Conservation (phyloP, 345 rosid species). For the Bruguiera sexangula region DNA sequence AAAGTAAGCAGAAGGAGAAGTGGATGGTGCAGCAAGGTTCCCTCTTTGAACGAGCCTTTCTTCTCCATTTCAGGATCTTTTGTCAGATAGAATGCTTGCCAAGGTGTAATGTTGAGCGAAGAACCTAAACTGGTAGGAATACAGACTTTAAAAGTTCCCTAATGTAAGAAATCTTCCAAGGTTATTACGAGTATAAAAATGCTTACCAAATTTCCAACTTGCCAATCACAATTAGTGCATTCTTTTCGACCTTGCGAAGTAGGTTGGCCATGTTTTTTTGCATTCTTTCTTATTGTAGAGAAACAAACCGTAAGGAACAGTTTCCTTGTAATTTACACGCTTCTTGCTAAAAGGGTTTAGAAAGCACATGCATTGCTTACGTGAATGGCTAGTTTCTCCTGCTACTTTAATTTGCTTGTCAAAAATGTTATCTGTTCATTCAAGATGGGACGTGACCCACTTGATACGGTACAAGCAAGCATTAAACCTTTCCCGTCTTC, state of each 20-base stretch:
- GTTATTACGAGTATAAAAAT: not conserved
- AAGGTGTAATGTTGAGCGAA: not conserved
- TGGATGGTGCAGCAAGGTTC: conserved; percentile 18
- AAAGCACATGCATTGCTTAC: too few relatives aligned
- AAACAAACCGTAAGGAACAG: not conserved
- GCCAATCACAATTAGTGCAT: conserved; percentile 1
- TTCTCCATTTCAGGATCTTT: conserved; percentile 13
- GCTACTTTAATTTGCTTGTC: too few relatives aligned
- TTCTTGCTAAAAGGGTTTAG: too few relatives aligned
- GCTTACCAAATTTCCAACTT: not conserved
- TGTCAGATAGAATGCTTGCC: not conserved
- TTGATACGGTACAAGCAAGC: too few relatives aligned
- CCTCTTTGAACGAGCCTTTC: conserved; percentile 8
- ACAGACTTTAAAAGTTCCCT: not conserved
- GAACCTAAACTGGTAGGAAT: not conserved
- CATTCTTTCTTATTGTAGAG: conserved; percentile 8
- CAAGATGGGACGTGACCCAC: too few relatives aligned
- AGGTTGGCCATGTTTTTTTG: conserved; percentile 25
- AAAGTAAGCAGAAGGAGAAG: conserved; percentile 44
- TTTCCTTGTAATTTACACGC: not conserved
- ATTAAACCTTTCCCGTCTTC: too few relatives aligned
- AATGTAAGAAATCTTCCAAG: not conserved
- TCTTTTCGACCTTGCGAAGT: conserved; percentile 3
- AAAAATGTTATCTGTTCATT: too few relatives aligned
- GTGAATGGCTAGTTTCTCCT: too few relatives aligned